phyloP scores from a whole-genome alignment of 2,329 filamentous ascomycete genomes.

The Hypomyces perniciosus region DNA sequence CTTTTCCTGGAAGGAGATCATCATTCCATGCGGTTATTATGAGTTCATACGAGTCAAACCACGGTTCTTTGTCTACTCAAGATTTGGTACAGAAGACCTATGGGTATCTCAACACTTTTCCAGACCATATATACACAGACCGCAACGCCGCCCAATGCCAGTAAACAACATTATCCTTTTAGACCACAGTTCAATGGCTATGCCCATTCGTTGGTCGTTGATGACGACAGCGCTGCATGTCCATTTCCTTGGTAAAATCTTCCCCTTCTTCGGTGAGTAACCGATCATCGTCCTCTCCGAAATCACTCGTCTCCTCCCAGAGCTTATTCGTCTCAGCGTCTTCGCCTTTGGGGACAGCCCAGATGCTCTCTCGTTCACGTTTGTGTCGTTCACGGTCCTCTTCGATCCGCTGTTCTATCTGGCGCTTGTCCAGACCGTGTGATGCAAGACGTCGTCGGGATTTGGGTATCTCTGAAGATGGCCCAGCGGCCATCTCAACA shows the following conservation, averaged over 20 bases:
- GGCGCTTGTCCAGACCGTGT: conserved; percentile 65
- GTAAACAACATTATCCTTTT: not conserved
- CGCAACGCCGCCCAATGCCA: conserved; percentile 26
- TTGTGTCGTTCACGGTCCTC: conserved; percentile 96
- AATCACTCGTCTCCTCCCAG: conserved; percentile 82
- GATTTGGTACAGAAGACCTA: conserved; percentile 4
- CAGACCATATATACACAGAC: not conserved
- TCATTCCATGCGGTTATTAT: not conserved
- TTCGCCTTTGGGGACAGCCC: conserved; percentile 65
- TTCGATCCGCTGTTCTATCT: conserved; percentile 93
- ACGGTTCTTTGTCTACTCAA: not conserved
- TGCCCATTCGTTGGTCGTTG: conserved; percentile 27
- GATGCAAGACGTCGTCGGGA: conserved; percentile 26
- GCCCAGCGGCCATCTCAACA: conserved; percentile 35
- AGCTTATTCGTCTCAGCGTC: conserved; percentile 70
- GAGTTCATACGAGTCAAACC: conserved; percentile 1
- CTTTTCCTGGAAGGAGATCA: not conserved
- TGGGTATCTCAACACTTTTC: conserved; percentile 25
- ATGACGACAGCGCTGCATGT: conserved; percentile 36
- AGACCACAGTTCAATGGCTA: conserved; percentile 16
- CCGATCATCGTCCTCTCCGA: conserved; percentile 80
- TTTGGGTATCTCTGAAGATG: conserved; percentile 36
- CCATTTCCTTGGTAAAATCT: conserved; percentile 40
- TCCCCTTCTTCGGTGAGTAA: conserved; percentile 66
- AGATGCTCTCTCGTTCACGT: conserved; percentile 82